Evolutionary conservation across 371 early-diverging fungal species (phyloP).

Genomic region (Zancudomyces culisetae): DNA sequence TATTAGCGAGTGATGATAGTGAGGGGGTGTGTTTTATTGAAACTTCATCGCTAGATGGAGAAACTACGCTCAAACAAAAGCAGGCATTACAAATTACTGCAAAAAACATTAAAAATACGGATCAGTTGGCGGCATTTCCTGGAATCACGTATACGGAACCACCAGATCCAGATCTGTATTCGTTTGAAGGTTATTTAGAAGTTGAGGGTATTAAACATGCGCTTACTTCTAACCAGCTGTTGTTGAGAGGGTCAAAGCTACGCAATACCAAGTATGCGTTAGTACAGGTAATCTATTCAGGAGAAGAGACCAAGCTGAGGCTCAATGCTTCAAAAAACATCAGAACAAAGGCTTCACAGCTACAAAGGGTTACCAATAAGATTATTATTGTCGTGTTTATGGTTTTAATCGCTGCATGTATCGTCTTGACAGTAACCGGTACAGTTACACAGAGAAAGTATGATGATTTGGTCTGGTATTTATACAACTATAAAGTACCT

Average conservation of each 20-base stretch:
- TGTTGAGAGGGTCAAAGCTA: conserved; percentile 53
- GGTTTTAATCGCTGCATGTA: conserved; percentile 30
- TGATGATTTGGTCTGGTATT: conserved; percentile 17
- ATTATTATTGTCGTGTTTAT: conserved; percentile 42
- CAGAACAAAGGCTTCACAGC: conserved; percentile 40
- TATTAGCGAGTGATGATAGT: conserved; percentile 70
- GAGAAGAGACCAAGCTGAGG: conserved; percentile 63
- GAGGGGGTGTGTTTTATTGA: conserved; percentile 83
- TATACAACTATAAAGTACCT: conserved; percentile 9
- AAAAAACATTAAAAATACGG: conserved; percentile 18
- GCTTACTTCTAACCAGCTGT: conserved; percentile 28
- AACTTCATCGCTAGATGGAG: conserved; percentile 90
- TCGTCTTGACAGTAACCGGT: conserved; percentile 25
- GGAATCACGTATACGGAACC: conserved; percentile 22
- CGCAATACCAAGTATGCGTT: conserved; percentile 56
- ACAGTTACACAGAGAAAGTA: conserved; percentile 19
- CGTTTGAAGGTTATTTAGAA: conserved; percentile 35
- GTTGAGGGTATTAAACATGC: conserved; percentile 18
- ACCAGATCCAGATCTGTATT: conserved; percentile 21
- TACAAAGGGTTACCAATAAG: conserved; percentile 41
- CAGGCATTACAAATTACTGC: conserved; percentile 27
- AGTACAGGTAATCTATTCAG: conserved; percentile 60
- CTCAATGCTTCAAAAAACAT: conserved; percentile 46
- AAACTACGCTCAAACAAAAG: conserved; percentile 68
- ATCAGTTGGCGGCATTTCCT: conserved; percentile 23